Base-by-base conservation (phyloP, 2,329 filamentous ascomycete genomes). In the Sarocladium brachiariae region DNA sequence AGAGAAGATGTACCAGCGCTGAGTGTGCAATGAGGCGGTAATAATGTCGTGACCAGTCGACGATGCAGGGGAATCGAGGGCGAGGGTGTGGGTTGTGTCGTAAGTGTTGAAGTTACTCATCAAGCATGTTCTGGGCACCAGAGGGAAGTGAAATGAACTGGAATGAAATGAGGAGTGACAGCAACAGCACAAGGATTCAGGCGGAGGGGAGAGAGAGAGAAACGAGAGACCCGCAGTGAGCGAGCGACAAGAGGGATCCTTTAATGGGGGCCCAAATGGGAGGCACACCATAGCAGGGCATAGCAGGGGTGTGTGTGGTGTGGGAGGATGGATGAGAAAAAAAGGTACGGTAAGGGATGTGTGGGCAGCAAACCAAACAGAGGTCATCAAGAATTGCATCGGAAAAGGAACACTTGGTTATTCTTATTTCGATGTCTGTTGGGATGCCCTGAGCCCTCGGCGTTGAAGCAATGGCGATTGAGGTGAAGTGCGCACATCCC, bases 121-220 rank as follows among this genome's bases (percentile, higher is more conserved):
- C n/a, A n/a, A n/a, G n/a, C n/a, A n/a, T n/a, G n/a, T n/a, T n/a
- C n/a, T n/a, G n/a, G n/a, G n/a, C n/a, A n/a, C n/a, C n/a, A n/a
- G n/a, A n/a, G n/a, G n/a, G n/a, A n/a, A n/a, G n/a, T n/a, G n/a
- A 16, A 25, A 16, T 16, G 21, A n/a, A 8, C 5, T 27, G 25
- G 25, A 23, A n/a, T 19, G 43, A 47, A 47, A 47, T 47, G 43
- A 47, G 31, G 43, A 33, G 43, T 23, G 43, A 47, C 43, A 23
- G 43, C 13, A 47, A 23, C 43, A 25, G 25, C 25, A 47, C 43
- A 47, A 47, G 33, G 33, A 47, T 47, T 31, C 31, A 30, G 43
- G 39, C 27, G 43, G 43, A 47, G 43, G 25, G 14, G 27, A 19
- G 43, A 47, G 43, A n/a, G 25, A 25, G 39, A 45, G 23, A 18